phyloP scores from a whole-genome alignment of 2,329 filamentous ascomycete genomes.

The Rhynchosporium agropyri region DNA sequence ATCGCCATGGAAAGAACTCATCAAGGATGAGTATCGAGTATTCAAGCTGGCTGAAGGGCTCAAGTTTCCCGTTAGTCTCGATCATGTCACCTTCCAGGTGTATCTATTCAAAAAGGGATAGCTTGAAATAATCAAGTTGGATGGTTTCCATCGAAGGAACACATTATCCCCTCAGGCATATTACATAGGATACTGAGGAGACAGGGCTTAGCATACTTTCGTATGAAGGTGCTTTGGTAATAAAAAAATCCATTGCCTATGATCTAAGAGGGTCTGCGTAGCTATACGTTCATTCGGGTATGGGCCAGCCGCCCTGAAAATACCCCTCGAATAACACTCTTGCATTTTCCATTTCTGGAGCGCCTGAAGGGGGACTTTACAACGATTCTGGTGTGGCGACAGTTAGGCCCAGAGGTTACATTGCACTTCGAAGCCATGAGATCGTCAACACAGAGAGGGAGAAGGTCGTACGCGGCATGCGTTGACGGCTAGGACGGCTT shows the following conservation, averaged over 20 bases:
- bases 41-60: constrained; percentile 70
- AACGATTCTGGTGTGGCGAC: neutral
- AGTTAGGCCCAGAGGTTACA: neutral
- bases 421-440: neutral
- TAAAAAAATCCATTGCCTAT: too few relatives aligned
- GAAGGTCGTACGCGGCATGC: neutral
- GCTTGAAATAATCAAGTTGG: neutral
- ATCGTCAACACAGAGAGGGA: neutral
- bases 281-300: too few relatives aligned
- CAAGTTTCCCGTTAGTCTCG: constrained; percentile 78
- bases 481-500: neutral
- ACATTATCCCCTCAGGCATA: neutral
- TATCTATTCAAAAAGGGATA: constrained; percentile 65
- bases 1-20: constrained; percentile 69
- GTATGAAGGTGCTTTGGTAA: too few relatives aligned
- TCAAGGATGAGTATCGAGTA: constrained; percentile 77
- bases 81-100: constrained; percentile 92
- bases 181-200: neutral
- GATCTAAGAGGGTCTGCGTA: too few relatives aligned
- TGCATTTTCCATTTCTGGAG: neutral
- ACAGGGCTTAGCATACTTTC: too few relatives aligned
- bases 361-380: neutral
- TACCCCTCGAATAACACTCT: neutral
- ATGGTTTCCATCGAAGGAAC: neutral
- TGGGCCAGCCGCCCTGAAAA: too few relatives aligned